Evolutionary conservation across 78 protist species (phyloP).

Genomic region (Salpingoeca rosetta): DNA sequence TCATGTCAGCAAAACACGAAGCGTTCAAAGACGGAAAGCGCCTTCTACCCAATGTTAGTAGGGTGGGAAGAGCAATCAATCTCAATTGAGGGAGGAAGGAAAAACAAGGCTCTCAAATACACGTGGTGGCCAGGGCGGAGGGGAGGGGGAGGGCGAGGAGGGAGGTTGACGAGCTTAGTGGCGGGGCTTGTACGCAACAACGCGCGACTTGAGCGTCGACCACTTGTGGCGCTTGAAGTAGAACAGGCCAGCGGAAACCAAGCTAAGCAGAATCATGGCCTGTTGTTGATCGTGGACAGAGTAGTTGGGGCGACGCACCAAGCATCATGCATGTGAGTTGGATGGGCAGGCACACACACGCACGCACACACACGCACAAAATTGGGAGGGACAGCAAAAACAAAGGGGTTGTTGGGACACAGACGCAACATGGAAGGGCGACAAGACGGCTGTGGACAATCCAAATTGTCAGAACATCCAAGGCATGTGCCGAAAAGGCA

Average conservation of each 20-base stretch:
- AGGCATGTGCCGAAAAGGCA: background rate
- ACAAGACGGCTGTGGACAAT: background rate
- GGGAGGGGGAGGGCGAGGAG: background rate
- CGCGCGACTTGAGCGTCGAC: slow-evolving; percentile 31
- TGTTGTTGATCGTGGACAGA: too few species aligned
- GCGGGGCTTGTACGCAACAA: background rate
- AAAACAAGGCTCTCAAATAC: background rate
- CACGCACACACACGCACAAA: background rate
- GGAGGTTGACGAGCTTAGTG: background rate
- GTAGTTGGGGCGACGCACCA: too few species aligned
- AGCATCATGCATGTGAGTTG: too few species aligned
- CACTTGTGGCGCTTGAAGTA: slow-evolving; percentile 51
- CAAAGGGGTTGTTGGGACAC: background rate
- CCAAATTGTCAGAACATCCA: background rate
- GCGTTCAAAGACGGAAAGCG: background rate
- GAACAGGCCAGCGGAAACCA: background rate
- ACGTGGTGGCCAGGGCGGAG: background rate
- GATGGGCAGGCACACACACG: too few species aligned
- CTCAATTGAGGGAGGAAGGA: background rate
- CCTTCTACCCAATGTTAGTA: background rate
- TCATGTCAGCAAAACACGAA: background rate
- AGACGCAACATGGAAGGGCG: background rate
- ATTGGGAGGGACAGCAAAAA: background rate
- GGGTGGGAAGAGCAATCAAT: background rate
- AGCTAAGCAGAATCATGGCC: slow-evolving; percentile 4